Percentiles rank a stretch among this genome's conserved stretches.
phyloP scores from a whole-genome alignment of 1,284 basidiomycete genomes.

The Inonotus hispidus region DNA sequence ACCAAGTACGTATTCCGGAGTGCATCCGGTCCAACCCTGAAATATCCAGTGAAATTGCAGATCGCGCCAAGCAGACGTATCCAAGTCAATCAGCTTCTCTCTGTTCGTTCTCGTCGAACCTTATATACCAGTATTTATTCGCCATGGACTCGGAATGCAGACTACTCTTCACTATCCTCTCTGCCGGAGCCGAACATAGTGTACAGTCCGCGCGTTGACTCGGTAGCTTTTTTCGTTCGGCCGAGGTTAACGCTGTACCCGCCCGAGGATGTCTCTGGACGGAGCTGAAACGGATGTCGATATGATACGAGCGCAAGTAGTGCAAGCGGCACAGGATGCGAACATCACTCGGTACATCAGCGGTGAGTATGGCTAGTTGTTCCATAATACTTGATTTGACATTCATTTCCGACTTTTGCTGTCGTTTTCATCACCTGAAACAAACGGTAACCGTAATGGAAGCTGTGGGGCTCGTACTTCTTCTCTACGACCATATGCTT shows the following conservation, averaged over 20 bases:
- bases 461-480: conserved; percentile 22
- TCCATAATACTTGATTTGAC: background rate
- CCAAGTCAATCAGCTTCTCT: background rate
- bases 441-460: conserved; percentile 11
- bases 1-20: too few species aligned
- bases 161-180: too few species aligned
- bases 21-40: background rate
- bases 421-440: too few species aligned
- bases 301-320: background rate
- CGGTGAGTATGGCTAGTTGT: background rate
- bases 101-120: background rate
- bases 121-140: too few species aligned
- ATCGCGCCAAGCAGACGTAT: background rate
- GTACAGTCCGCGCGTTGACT: too few species aligned
- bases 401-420: background rate
- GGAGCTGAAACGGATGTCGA: background rate
- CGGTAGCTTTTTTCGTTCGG: background rate
- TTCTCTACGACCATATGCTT: conserved; percentile 26
- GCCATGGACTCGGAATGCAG: too few species aligned
- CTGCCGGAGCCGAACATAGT: too few species aligned
- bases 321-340: background rate
- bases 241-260: background rate
- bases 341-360: background rate
- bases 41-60: background rate
- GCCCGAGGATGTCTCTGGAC: background rate